Evolutionary conservation across 2,329 filamentous ascomycete genomes (phyloP).

Genomic region (Xylaria sp.): DNA sequence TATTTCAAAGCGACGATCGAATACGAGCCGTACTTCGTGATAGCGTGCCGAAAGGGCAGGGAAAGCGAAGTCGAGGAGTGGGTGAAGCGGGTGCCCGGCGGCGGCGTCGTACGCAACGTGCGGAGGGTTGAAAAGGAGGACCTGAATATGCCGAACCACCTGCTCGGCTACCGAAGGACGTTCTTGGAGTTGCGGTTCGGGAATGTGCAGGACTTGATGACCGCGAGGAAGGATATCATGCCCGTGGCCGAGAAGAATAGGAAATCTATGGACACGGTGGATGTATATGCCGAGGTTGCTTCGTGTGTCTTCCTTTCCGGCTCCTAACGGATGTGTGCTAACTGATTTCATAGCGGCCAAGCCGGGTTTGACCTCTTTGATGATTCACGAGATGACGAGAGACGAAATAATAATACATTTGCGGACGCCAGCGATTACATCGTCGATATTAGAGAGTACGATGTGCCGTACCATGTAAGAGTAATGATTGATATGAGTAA

Average conservation of each 20-base stretch:
- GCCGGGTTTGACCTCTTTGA: constrained; percentile 87
- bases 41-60: constrained; percentile 84
- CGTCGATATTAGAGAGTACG: constrained; percentile 98
- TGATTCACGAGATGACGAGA: constrained; percentile 77
- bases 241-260: constrained; percentile 96
- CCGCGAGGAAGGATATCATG: constrained; percentile 81
- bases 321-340: constrained; percentile 5
- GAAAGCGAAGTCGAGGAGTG: constrained; percentile 97
- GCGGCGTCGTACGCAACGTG: constrained; percentile 79
- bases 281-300: constrained; percentile 95
- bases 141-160: constrained; percentile 90
- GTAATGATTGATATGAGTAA: constrained; percentile 92
- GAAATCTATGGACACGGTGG: constrained; percentile 94
- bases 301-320: constrained; percentile 57
- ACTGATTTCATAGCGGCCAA: constrained; percentile 34
- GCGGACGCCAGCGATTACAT: constrained; percentile 95
- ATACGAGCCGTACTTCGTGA: constrained; percentile 94
- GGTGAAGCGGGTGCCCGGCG: constrained; percentile 75
- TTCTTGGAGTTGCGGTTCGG: constrained; percentile 86
- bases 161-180: constrained; percentile 85
- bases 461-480: constrained; percentile 98
- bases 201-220: constrained; percentile 84
- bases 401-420: constrained; percentile 73
- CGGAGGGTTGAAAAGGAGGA: constrained; percentile 88
- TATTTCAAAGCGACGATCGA: constrained; percentile 96